Evolutionary conservation across 768 basidiomycete genomes (phyloP), one percentile per base, ranked within the genome.

Genomic region (Stropharia rugosoannulata): DNA sequence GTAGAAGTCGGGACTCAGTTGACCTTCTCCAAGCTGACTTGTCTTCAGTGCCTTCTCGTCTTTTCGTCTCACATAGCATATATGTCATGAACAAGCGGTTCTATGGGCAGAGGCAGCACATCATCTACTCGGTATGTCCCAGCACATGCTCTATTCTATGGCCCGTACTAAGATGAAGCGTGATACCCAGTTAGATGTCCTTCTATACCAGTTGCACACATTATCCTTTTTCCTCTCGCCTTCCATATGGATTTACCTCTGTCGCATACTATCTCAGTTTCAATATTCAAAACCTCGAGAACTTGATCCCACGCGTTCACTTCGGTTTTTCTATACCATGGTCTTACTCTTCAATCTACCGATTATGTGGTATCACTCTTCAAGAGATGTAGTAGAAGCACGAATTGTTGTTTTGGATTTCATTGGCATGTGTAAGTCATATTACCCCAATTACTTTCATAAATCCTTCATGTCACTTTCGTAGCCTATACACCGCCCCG

Each of bases 201-300:
- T 90, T 32, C 75, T 89, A 57, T 87, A 87, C 72, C 87, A 90
- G 66, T 73, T 93, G 59, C 83, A 88, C 68, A 79, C 83, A 49
- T 67, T 91, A 55, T 91, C 89, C 41, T 92, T 89, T 78, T 82
- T 92, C 70, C 76, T 88, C 32, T 85, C 89, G 3, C 90, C 90
- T 7, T 79, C 85, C 32, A 64, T 90, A 55, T 78, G 79, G 75
- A 67, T 78, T 12, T 79, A 80, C 60, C 48, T 85, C 38, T 77
- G 74, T 52, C 80, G 90, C 38, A 61, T 85, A 46, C 60, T 81
- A 39, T 77, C 79, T 39, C 90, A 92, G 67, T 80, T 84, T 61
- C 77, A 88, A 60, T 86, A 84, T 65, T 75, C 82, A 41, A 82
- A 81, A 62, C 86, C 90, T 18, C 75, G 85, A 63, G 87, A 89